Percentiles rank a stretch among this genome's conserved stretches.
These are phyloP conservation scores for Linnemannia hyalina DNA, from an alignment of 192 early-diverging fungal genomes.

Conservation along the genomic window DNA sequence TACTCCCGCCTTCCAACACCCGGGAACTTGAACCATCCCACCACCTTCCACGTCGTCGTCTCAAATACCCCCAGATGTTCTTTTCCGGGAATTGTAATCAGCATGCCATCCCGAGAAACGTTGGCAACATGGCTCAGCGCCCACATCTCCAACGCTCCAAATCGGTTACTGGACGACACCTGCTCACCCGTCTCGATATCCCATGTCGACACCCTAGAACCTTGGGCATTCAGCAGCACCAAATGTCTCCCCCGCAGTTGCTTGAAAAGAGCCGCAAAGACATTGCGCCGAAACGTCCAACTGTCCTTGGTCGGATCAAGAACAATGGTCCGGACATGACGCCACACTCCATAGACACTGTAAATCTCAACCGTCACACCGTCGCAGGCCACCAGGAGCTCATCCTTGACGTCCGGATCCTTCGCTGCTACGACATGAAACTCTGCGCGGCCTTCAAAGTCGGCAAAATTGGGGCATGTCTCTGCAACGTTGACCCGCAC, in stretches of 20 bases:
- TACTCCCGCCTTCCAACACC: neutral
- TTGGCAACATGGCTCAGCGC: slow-evolving; percentile 3
- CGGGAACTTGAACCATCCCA: neutral
- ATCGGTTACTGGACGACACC: neutral
- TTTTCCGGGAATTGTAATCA: neutral
- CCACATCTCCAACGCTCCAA: slow-evolving; percentile 1
- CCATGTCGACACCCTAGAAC: neutral
- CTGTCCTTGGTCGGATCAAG: neutral
- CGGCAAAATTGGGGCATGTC: neutral
- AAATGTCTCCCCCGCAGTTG: neutral
- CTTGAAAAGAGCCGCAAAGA: neutral
- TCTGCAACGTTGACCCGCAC: neutral
- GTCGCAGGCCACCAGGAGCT: slow-evolving; percentile 6
- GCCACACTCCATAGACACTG: neutral
- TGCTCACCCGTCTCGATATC: neutral
- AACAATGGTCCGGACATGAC: slow-evolving; percentile 3
- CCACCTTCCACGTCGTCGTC: slow-evolving; percentile 5
- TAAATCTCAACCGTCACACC: slow-evolving; percentile 7
- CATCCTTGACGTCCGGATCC: neutral
- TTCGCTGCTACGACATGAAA: neutral
- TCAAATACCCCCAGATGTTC: neutral
- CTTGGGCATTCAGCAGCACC: neutral
- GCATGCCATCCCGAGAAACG: neutral
- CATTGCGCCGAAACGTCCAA: neutral
- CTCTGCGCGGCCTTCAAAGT: neutral